Evolutionary conservation across 2,329 filamentous ascomycete genomes (phyloP).

Genomic region (Cladorrhinum sp.): DNA sequence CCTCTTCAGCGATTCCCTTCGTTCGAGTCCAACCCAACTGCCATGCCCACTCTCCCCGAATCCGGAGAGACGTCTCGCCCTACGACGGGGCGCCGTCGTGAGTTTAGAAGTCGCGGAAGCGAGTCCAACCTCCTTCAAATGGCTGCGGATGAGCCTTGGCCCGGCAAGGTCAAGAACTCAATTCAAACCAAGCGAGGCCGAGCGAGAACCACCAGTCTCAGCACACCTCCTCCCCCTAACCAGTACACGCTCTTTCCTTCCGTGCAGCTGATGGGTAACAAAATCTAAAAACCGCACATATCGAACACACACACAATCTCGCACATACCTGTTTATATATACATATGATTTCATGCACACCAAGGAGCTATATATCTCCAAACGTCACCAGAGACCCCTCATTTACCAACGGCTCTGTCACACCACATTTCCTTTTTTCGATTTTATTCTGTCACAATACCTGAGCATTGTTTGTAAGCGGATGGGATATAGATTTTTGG

Average conservation of each 20-base stretch:
- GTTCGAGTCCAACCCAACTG: constrained; percentile 22
- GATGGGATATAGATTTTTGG: neutral
- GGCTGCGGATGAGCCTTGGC: constrained; percentile 19
- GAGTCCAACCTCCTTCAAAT: constrained; percentile 28
- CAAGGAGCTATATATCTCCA: neutral
- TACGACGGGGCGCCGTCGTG: constrained; percentile 17
- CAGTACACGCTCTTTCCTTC: constrained; percentile 47
- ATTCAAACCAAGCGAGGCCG: constrained; percentile 35
- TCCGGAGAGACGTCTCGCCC: constrained; percentile 32
- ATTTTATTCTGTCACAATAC: neutral
- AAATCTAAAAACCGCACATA: constrained; percentile 19
- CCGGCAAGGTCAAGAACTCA: constrained; percentile 26
- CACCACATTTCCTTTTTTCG: neutral
- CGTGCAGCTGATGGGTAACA: constrained; percentile 24
- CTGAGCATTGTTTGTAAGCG: constrained; percentile 7
- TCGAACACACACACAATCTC: neutral
- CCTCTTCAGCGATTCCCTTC: constrained; percentile 23
- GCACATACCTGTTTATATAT: neutral
- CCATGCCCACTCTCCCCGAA: constrained; percentile 29
- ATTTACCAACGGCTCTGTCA: neutral
- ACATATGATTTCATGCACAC: neutral
- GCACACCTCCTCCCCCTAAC: constrained; percentile 43
- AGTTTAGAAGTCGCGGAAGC: constrained; percentile 29
- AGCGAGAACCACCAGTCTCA: constrained; percentile 46
- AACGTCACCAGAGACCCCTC: neutral